phyloP scores from a whole-genome alignment of 805 yeast genomes.

The Spathaspora sp. region DNA sequence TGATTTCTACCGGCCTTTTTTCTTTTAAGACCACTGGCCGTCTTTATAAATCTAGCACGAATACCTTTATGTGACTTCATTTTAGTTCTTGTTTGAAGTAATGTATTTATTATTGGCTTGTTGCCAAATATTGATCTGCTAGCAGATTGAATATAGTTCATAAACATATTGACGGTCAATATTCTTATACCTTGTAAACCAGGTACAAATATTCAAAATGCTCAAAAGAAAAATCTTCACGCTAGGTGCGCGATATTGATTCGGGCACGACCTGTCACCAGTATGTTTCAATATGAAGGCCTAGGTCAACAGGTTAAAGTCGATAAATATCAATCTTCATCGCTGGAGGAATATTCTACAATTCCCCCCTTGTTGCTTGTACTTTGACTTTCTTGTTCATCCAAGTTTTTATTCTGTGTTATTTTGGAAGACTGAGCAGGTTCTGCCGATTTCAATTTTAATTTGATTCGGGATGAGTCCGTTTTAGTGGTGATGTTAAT shows the following conservation, averaged over 20 bases:
- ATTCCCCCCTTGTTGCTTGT: conserved; percentile 1
- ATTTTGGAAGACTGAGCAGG: background rate
- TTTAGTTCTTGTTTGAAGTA: conserved; percentile 38
- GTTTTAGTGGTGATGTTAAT: background rate
- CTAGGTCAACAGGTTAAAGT: background rate
- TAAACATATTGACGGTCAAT: conserved; percentile 1
- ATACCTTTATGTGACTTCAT: conserved; percentile 85
- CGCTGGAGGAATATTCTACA: conserved; percentile 10
- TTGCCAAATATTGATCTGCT: conserved; percentile 11
- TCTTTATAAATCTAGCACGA: conserved; percentile 80
- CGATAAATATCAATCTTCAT: conserved; percentile 3
- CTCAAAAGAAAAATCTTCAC: background rate
- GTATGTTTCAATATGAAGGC: background rate
- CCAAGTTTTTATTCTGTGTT: background rate
- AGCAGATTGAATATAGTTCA: conserved; percentile 4
- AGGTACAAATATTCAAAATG: background rate
- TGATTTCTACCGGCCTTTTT: conserved; percentile 81
- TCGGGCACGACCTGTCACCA: conserved; percentile 1
- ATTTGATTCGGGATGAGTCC: background rate
- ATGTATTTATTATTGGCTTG: conserved; percentile 16
- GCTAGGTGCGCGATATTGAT: background rate
- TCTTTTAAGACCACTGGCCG: conserved; percentile 57
- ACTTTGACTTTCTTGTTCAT: background rate
- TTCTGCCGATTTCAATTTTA: background rate
- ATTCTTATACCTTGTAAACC: background rate